These are phyloP conservation scores for Pseudofabraea citricarpa DNA, from an alignment of 2,329 filamentous ascomycete genomes.

Conservation along the genomic window DNA sequence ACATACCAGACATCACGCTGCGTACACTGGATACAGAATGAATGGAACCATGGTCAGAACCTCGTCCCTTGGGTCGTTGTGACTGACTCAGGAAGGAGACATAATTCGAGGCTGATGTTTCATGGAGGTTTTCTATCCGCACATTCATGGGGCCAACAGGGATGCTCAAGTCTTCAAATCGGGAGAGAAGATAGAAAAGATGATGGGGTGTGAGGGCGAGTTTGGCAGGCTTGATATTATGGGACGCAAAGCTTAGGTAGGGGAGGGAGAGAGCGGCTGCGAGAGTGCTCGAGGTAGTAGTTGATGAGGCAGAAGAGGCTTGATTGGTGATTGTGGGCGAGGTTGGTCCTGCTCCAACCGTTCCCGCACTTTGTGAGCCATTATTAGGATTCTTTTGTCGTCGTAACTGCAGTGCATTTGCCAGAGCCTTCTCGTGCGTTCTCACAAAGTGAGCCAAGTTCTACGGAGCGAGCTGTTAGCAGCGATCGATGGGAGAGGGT, in stretches of 20 bases:
- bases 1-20: conserved; percentile 97
- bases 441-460: conserved; percentile 95
- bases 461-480: conserved; percentile 40
- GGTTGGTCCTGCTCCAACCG: conserved; percentile 38
- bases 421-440: conserved; percentile 93
- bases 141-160: conserved; percentile 95
- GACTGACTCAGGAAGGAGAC: conserved; percentile 89
- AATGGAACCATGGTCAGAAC: conserved; percentile 83
- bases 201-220: conserved; percentile 92
- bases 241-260: conserved; percentile 77
- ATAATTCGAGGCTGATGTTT: conserved; percentile 82
- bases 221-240: conserved; percentile 82
- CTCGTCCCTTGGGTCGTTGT: conserved; percentile 72
- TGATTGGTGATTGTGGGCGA: conserved; percentile 50
- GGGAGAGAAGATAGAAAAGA: conserved; percentile 91
- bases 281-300: conserved; percentile 68
- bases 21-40: conserved; percentile 95
- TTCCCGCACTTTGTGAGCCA: conserved; percentile 58
- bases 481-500: neutral
- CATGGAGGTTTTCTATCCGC: conserved; percentile 88
- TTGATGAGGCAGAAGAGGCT: conserved; percentile 52
- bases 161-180: conserved; percentile 89
- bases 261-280: conserved; percentile 85
- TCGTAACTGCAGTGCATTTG: conserved; percentile 87
- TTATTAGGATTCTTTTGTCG: conserved; percentile 66